phyloP scores from a whole-genome alignment of 345 rosid species.

The Trapa incisa region DNA sequence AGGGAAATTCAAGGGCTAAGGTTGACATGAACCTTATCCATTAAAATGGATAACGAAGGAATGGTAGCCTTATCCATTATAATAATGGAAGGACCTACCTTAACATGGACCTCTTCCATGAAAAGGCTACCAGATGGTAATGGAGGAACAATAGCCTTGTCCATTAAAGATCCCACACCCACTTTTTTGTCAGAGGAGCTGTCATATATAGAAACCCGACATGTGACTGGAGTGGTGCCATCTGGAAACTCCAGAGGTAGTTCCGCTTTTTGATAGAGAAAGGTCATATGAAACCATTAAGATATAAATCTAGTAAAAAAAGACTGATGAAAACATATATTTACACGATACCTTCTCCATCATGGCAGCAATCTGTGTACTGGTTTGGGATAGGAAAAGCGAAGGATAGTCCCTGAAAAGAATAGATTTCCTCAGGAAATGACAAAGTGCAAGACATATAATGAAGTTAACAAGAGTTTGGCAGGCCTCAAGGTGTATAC shows the following conservation, averaged over 20 bases:
- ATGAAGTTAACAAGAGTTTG: background rate
- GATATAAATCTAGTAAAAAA: background rate
- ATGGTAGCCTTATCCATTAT: background rate
- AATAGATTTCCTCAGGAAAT: constrained; percentile 1
- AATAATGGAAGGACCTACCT: constrained; percentile 26
- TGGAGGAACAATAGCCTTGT: constrained; percentile 75
- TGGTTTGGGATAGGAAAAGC: constrained; percentile 92
- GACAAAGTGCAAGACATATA: background rate
- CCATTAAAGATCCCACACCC: constrained; percentile 76
- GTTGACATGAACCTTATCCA: too few species aligned
- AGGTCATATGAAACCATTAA: constrained; percentile 6
- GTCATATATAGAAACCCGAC: constrained; percentile 83
- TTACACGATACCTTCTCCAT: constrained; percentile 53
- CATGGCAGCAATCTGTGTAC: constrained; percentile 75
- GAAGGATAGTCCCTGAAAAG: constrained; percentile 80
- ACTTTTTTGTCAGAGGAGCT: constrained; percentile 75
- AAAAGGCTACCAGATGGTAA: constrained; percentile 64
- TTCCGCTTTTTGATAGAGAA: constrained; percentile 43
- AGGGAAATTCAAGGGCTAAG: background rate
- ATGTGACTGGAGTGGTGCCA: constrained; percentile 96
- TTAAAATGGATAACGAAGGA: background rate
- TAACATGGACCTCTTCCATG: constrained; percentile 89
- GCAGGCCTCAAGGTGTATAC: constrained; percentile 25
- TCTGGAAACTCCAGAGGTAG: constrained; percentile 93
- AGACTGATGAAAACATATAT: background rate